phyloP scores from a whole-genome alignment of 768 basidiomycete genomes.

The Suillus americanus region DNA sequence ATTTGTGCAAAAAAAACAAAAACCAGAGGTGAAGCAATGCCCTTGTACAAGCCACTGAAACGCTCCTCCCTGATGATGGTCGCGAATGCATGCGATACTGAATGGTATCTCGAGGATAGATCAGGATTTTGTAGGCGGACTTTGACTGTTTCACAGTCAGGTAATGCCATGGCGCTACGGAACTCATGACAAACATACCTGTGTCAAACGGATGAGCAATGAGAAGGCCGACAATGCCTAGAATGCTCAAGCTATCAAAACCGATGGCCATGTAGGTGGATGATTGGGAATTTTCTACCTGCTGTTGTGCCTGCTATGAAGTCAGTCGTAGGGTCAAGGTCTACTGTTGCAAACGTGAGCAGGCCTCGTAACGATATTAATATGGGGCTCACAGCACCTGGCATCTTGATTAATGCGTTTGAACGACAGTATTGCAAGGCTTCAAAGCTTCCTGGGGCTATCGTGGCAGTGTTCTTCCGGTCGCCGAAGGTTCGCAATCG shows the following conservation, averaged over 20 bases:
- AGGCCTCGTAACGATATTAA: background rate
- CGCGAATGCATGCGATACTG: slow-evolving; percentile 61
- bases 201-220: slow-evolving; percentile 83
- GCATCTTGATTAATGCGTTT: background rate
- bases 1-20: slow-evolving; percentile 21
- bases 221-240: slow-evolving; percentile 62
- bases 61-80: slow-evolving; percentile 73
- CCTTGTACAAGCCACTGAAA: slow-evolving; percentile 69
- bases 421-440: background rate
- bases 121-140: slow-evolving; percentile 74
- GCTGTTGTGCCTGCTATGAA: slow-evolving; percentile 79
- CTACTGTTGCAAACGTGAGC: slow-evolving; percentile 15
- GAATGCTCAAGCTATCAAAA: background rate
- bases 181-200: slow-evolving; percentile 29
- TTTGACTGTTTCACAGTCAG: slow-evolving; percentile 52
- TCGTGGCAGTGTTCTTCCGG: no score
- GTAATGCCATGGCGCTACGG: background rate
- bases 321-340: slow-evolving; percentile 65
- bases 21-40: slow-evolving; percentile 80
- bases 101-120: slow-evolving; percentile 55
- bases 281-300: slow-evolving; percentile 30
- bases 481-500: no score
- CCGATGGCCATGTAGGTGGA: background rate
- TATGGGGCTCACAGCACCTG: background rate
- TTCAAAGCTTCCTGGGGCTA: background rate